Percentiles rank a stretch among this genome's conserved stretches.
phyloP scores from a whole-genome alignment of 768 basidiomycete genomes.

The Fistulinella prunicolor region DNA sequence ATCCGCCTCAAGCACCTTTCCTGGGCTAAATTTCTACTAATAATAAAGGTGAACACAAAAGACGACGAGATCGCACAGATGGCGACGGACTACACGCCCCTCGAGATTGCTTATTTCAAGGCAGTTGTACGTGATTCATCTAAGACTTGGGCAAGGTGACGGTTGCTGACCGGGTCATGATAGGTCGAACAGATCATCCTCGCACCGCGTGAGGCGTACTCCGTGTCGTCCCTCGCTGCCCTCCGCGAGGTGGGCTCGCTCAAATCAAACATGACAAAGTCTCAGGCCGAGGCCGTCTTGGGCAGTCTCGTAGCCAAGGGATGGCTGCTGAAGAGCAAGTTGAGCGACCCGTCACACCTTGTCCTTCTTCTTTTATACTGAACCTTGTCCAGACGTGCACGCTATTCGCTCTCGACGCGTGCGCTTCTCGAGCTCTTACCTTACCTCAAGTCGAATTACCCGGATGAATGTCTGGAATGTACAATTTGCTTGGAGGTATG shows the following conservation, averaged over 20 bases:
- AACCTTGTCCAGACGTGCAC: constrained; percentile 46
- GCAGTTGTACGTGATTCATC: constrained; percentile 54
- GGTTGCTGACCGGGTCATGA: not conserved
- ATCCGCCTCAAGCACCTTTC: not conserved
- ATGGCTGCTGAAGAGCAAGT: constrained; percentile 77
- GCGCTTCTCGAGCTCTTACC: constrained; percentile 68
- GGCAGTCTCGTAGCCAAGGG: constrained; percentile 81
- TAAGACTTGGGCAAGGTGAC: too few species aligned
- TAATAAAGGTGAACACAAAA: constrained; percentile 69
- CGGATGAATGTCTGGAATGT: constrained; percentile 70
- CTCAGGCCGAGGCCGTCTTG: constrained; percentile 69
- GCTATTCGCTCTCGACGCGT: constrained; percentile 75
- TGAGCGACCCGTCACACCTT: constrained; percentile 28
- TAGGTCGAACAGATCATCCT: constrained; percentile 89
- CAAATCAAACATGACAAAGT: constrained; percentile 65
- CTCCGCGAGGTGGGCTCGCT: constrained; percentile 64
- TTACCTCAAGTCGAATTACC: constrained; percentile 72
- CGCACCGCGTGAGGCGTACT: constrained; percentile 71
- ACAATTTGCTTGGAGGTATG: constrained; percentile 68
- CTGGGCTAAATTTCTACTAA: not conserved
- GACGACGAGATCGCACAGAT: constrained; percentile 81
- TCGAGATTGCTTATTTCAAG: constrained; percentile 84
- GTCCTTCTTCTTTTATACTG: not conserved
- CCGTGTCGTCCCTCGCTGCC: constrained; percentile 73
- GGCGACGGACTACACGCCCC: constrained; percentile 77